A percentile compares a stretch with the other conserved stretches of the same genome.
Conservation (phyloP, 2,329 filamentous ascomycete genomes). For the Magnaporthiopsis poae region DNA sequence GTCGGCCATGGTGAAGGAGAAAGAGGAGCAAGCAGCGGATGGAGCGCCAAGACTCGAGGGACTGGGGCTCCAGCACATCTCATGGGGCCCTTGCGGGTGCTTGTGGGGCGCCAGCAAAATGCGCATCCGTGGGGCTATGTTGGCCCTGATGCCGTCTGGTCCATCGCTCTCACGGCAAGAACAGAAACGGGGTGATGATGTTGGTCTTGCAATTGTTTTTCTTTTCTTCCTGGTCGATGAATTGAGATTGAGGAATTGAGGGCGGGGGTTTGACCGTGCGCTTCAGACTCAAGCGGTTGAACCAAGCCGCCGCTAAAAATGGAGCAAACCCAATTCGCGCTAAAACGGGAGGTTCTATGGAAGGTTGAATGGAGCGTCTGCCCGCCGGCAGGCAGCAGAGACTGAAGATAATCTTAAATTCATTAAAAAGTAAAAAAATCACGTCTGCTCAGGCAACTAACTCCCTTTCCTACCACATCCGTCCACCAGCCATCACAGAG, state of each 20-base stretch:
- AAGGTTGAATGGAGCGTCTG: no score
- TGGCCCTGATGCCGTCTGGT: background rate
- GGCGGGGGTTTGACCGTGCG: no score
- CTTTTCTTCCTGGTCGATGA: background rate
- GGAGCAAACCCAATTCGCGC: background rate
- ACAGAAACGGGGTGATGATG: background rate
- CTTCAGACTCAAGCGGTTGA: no score
- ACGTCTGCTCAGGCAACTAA: no score
- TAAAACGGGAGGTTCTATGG: no score
- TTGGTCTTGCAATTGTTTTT: background rate
- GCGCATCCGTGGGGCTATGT: background rate
- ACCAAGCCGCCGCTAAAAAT: background rate
- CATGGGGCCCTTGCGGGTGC: background rate
- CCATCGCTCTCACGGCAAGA: background rate
- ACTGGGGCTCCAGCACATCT: background rate
- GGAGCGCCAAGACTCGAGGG: background rate
- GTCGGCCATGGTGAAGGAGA: background rate
- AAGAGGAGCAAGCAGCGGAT: background rate
- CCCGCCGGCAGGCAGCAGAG: background rate
- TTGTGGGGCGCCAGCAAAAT: background rate
- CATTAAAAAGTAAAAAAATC: background rate
- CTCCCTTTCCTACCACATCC: background rate
- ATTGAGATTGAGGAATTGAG: no score
- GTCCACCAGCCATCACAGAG: constrained; percentile 5
- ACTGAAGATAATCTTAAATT: background rate